Evolutionary conservation across 495 filamentous ascomycete genomes (phyloP), one percentile per base, ranked within the genome.

Genomic region (Cercophora sp.): DNA sequence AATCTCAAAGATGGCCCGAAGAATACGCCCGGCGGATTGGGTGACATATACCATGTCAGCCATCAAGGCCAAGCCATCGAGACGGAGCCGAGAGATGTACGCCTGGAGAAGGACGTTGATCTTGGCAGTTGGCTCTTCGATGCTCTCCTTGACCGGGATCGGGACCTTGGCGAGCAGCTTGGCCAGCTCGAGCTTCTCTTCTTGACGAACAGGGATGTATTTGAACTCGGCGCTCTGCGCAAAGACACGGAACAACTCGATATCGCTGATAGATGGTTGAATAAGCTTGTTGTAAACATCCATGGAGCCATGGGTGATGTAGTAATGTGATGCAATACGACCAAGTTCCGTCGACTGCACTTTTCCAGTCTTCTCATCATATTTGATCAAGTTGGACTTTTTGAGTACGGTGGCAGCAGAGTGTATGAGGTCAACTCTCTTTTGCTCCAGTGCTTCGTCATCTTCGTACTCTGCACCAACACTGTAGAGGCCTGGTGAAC

Each of bases 61-160:
- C 94, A 97, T 96, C 57, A 99, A 71, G 8, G 93, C 94, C 52
- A 97, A 74, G 1, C 93, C 93, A 34, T 97, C 92, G 3, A 99
- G 83, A 65, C 90, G 91, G 27, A 99, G 84, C 35, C 94, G 81
- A 22, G 92, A 96, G 49, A 99, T 96, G 63, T 93, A 96, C 10
- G 94, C 93, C 61, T 99, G 93, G 5, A 99, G 77, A 19, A 99
- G 78, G n/a, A 97, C 94, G 63, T 99, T 99, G 75, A 99, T 96
- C 74, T 99, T 99, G 24, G 91, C 88, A 31, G 95, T 91, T 19
- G 94, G 88, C 62, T 99, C 93, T 55, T 97, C 94, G 55, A 97
- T 91, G 53, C 87, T 86, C 67, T 99, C 93, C 71, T 99, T 99
- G 53, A 99, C 90, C 13, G 93, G 93, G 40, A 99, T 86, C 1